These are phyloP conservation scores for Candida sithepensis DNA, from an alignment of 805 yeast species.

Conservation along the genomic window DNA sequence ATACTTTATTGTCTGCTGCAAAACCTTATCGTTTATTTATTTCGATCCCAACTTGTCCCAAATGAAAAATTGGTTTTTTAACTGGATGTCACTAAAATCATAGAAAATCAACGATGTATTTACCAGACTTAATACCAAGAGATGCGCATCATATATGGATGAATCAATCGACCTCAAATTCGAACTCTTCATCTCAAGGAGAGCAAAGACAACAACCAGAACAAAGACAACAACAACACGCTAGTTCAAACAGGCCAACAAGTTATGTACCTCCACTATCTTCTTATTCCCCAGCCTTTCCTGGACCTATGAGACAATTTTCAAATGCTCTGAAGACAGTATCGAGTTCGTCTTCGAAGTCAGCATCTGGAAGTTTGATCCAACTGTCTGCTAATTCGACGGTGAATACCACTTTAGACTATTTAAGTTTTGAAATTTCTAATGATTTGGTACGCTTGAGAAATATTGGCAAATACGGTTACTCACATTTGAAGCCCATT, in stretches of 20 bases:
- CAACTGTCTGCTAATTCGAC: slow-evolving; percentile 15
- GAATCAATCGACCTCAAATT: slow-evolving; percentile 12
- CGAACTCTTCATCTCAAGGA: background rate
- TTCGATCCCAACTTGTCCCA: no score
- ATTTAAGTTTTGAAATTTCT: slow-evolving; percentile 19
- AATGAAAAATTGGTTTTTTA: no score
- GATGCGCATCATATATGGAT: slow-evolving; percentile 46
- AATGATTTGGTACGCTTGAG: slow-evolving; percentile 24
- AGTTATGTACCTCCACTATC: slow-evolving; percentile 49
- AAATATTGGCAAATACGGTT: slow-evolving; percentile 43
- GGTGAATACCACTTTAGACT: slow-evolving; percentile 16
- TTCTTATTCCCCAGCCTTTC: slow-evolving; percentile 48
- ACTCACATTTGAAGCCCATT: slow-evolving; percentile 49
- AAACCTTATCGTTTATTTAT: no score
- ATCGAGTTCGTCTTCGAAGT: slow-evolving; percentile 23
- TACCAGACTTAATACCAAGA: slow-evolving; percentile 43
- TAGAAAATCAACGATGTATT: slow-evolving; percentile 34
- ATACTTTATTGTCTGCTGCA: no score
- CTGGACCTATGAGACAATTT: slow-evolving; percentile 27
- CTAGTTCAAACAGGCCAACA: slow-evolving; percentile 6
- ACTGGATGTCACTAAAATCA: background rate
- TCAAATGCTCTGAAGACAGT: background rate
- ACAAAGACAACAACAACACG: background rate
- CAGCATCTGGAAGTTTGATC: slow-evolving; percentile 16
- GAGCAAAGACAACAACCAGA: background rate